Conservation (phyloP, 1,284 basidiomycete species). For the Trichosporon inkin region DNA sequence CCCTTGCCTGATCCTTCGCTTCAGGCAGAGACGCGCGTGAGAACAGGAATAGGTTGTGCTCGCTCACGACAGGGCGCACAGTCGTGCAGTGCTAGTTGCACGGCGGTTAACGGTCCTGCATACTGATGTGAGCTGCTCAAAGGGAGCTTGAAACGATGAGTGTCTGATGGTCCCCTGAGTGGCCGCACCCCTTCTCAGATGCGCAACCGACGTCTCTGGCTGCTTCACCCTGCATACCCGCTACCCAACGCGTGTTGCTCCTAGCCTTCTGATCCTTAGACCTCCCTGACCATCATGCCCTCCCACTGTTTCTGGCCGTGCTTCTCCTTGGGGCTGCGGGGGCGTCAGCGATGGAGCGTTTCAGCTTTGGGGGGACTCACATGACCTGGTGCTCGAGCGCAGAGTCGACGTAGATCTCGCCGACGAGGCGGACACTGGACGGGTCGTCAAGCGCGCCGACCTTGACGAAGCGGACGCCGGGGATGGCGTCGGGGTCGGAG, state of each 20-base stretch:
- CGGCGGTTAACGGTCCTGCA: too few relatives aligned
- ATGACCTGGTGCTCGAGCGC: background rate
- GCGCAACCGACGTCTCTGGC: background rate
- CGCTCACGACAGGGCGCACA: too few relatives aligned
- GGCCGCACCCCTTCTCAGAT: too few relatives aligned
- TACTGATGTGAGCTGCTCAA: too few relatives aligned
- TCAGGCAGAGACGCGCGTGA: too few relatives aligned
- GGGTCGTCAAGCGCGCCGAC: conserved; percentile 18
- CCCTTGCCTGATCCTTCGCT: too few relatives aligned
- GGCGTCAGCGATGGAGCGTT: background rate
- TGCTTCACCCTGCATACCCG: background rate
- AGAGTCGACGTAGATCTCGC: conserved; percentile 21
- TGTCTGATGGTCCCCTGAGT: too few relatives aligned
- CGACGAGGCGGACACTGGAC: conserved; percentile 11
- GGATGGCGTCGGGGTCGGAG: conserved; percentile 18
- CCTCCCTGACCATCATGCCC: conserved; percentile 24
- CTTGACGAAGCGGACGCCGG: conserved; percentile 22
- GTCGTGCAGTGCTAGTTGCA: too few relatives aligned
- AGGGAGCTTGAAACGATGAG: too few relatives aligned
- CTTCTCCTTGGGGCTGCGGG: conserved; percentile 9
- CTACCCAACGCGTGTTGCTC: background rate
- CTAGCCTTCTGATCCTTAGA: background rate
- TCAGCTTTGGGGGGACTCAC: conserved; percentile 8
- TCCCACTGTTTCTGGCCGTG: conserved; percentile 21
- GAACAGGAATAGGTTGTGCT: too few relatives aligned